Conservation (phyloP, 2,329 filamentous ascomycete genomes). For the Myriosclerotinia scirpicola region DNA sequence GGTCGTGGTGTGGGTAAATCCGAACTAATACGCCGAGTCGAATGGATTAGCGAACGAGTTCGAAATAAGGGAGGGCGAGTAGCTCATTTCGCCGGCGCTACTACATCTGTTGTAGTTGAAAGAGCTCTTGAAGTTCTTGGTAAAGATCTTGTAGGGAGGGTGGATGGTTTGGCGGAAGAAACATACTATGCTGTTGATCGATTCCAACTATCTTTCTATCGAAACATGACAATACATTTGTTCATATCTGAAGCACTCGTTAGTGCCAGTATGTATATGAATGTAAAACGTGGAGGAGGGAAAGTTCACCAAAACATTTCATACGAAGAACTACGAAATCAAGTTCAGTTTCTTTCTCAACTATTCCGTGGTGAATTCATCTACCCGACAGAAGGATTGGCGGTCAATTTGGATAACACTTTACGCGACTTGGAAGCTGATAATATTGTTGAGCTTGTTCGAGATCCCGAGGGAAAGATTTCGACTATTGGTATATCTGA, state of each 20-base stretch:
- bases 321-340: slow-evolving; percentile 69
- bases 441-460: slow-evolving; percentile 68
- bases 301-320: slow-evolving; percentile 76
- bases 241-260: slow-evolving; percentile 94
- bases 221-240: slow-evolving; percentile 98
- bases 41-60: slow-evolving; percentile 85
- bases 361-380: slow-evolving; percentile 97
- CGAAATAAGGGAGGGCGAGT: slow-evolving; percentile 85
- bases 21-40: slow-evolving; percentile 81
- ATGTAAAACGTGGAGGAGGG: slow-evolving; percentile 87
- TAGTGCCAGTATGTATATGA: slow-evolving; percentile 84
- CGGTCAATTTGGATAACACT: slow-evolving; percentile 77
- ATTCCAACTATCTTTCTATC: slow-evolving; percentile 96
- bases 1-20: slow-evolving; percentile 87
- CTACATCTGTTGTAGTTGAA: slow-evolving; percentile 79
- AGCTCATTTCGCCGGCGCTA: slow-evolving; percentile 83
- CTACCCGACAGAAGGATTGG: slow-evolving; percentile 83
- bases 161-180: slow-evolving; percentile 79
- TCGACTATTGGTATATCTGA: slow-evolving; percentile 71
- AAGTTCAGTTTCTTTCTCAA: slow-evolving; percentile 87
- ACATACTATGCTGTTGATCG: slow-evolving; percentile 94
- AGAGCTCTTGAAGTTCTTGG: slow-evolving; percentile 90
- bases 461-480: slow-evolving; percentile 56
- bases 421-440: slow-evolving; percentile 76
- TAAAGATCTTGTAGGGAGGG: slow-evolving; percentile 78